Percentiles rank a stretch among this genome's conserved stretches.
Evolutionary conservation across 192 early-diverging fungal genomes (phyloP).

Genomic region (Mortierella alpina): DNA sequence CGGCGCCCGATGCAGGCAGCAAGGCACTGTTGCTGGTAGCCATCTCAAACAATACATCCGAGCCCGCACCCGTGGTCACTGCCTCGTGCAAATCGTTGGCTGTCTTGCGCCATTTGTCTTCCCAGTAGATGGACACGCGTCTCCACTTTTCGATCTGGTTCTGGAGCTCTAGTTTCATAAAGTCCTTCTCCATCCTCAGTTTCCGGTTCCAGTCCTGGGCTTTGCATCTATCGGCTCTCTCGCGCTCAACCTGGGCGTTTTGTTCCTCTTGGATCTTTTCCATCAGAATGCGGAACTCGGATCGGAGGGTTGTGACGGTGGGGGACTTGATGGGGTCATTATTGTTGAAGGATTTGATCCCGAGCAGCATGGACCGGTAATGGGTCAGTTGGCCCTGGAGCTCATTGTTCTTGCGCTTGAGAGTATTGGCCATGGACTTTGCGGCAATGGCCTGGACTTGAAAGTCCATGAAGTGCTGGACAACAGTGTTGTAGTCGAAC

Average conservation of each 20-base stretch:
- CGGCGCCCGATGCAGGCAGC: neutral
- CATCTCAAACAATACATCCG: slow-evolving; percentile 38
- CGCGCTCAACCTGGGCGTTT: slow-evolving; percentile 26
- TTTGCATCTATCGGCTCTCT: slow-evolving; percentile 32
- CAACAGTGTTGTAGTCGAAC: slow-evolving; percentile 50
- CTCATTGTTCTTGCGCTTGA: slow-evolving; percentile 43
- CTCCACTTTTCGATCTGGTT: slow-evolving; percentile 53
- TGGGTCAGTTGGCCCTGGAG: slow-evolving; percentile 36
- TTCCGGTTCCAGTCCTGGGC: slow-evolving; percentile 48
- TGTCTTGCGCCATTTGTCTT: slow-evolving; percentile 51
- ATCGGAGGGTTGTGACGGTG: slow-evolving; percentile 32
- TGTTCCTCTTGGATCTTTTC: slow-evolving; percentile 50
- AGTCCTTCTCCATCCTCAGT: slow-evolving; percentile 47
- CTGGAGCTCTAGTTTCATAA: slow-evolving; percentile 50
- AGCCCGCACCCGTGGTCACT: slow-evolving; percentile 17
- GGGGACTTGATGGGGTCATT: slow-evolving; percentile 52
- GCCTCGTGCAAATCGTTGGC: slow-evolving; percentile 42
- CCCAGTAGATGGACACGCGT: slow-evolving; percentile 43
- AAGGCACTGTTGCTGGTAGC: slow-evolving; percentile 8
- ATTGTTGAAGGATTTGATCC: slow-evolving; percentile 53
- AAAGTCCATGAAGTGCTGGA: slow-evolving; percentile 51
- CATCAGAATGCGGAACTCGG: slow-evolving; percentile 38
- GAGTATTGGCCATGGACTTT: slow-evolving; percentile 32
- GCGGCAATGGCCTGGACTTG: slow-evolving; percentile 45
- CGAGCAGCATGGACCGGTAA: slow-evolving; percentile 38